phyloP scores from a whole-genome alignment of 768 basidiomycete genomes.

The Naganishia onofrii region DNA sequence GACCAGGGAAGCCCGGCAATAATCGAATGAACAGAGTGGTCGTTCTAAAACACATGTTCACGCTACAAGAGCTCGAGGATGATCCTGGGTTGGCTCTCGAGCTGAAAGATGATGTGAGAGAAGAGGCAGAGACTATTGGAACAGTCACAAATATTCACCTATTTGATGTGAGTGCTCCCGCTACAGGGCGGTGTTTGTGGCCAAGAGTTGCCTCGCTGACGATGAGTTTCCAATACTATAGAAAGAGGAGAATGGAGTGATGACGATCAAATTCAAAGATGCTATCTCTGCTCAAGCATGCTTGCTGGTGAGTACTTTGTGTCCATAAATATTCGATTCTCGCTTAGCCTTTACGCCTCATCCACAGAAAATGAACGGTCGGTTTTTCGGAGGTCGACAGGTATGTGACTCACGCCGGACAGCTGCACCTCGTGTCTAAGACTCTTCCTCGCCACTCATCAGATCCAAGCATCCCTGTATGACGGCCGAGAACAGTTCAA shows the following conservation, averaged over 20 bases:
- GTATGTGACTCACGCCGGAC: constrained; percentile 32
- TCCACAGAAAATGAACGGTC: constrained; percentile 83
- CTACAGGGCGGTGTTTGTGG: not conserved
- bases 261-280: constrained; percentile 95
- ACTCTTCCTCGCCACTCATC: not conserved
- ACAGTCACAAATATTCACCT: constrained; percentile 93
- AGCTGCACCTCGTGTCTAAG: not conserved
- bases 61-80: constrained; percentile 75
- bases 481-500: constrained; percentile 77
- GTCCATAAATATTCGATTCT: not conserved
- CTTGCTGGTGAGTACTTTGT: constrained; percentile 63
- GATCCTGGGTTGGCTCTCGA: constrained; percentile 83
- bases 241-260: constrained; percentile 89
- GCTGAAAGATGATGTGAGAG: constrained; percentile 92
- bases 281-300: constrained; percentile 90
- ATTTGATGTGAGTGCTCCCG: constrained; percentile 72
- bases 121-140: constrained; percentile 83
- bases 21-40: constrained; percentile 65
- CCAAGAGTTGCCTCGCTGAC: not conserved
- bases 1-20: constrained; percentile 55
- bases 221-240: constrained; percentile 49
- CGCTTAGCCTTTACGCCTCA: not conserved
- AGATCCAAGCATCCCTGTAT: constrained; percentile 75
- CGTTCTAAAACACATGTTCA: constrained; percentile 94
- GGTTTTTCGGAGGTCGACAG: constrained; percentile 80